Evolutionary conservation across 2,329 filamentous ascomycete genomes (phyloP), one percentile per base, ranked within the genome.

Genomic region (Trichoderma sp.): DNA sequence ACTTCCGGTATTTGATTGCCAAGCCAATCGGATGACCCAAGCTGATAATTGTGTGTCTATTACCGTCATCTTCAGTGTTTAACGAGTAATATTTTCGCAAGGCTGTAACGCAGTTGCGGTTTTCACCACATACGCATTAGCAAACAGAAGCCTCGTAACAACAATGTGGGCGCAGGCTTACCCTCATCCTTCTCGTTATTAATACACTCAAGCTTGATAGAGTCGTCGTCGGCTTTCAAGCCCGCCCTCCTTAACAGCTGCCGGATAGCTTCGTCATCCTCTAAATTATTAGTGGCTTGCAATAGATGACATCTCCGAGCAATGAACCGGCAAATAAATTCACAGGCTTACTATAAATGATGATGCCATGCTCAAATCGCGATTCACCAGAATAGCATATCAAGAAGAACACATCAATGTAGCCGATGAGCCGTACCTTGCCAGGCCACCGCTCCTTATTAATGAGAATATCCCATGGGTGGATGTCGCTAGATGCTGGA

Each of bases 311-410:
- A 27, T 1, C 3, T 19, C 21, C 2, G 5, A 49, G 11, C n/a
- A 24, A 24, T 11, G 10, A 24, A 24, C 21, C 8, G 8, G 4
- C 8, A 21, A 5, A 13, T 21, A 4, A 43, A 29, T 33, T 10
- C 1, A 13, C 35, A 1, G 3, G 47, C 68, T 56, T 14, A 72
- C 71, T 71, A 31, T 71, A 72, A 31, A 72, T 68, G 27, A 72
- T 68, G 33, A 72, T 70, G 4, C 71, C 71, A 29, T 72, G 63
- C n/a, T 72, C 71, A 53, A 72, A 72, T 5, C 71, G 65, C 33
- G 71, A 71, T 43, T 72, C 71, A 10, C 70, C 70, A 0, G 71
- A 71, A 27, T 72, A 72, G 47, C 70, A 71, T 43, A 72, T 72
- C 14, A 72, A 57, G 65, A 72, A 69, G 57, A 72, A 71, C 5